A percentile compares a stretch with the other conserved stretches of the same genome.
Evolutionary conservation across 148 eudicot genomes (phyloP).

Genomic region (Cornus controversa): DNA sequence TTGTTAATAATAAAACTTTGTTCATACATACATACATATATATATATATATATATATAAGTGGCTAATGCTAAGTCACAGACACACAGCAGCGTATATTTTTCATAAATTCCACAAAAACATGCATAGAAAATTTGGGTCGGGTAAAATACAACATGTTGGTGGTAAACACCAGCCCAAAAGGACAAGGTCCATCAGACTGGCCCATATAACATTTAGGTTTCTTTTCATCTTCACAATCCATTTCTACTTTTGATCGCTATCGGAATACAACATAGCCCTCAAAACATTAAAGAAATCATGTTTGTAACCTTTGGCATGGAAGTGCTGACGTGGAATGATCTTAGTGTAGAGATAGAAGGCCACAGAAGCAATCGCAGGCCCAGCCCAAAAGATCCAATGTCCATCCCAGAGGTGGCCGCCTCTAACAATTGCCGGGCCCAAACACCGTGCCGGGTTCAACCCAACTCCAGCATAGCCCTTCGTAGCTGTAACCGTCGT

Average conservation of each 20-base stretch:
- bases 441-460: slow-evolving; percentile 52
- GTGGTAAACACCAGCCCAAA: no score
- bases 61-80: no score
- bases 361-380: slow-evolving; percentile 16
- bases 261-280: neutral
- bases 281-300: slow-evolving; percentile 5
- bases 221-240: neutral
- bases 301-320: slow-evolving; percentile 1
- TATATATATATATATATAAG: no score
- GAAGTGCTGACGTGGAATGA: slow-evolving; percentile 6
- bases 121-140: no score
- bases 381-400: slow-evolving; percentile 51
- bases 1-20: no score
- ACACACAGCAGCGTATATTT: no score
- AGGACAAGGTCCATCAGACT: no score
- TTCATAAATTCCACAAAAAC: no score
- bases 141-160: no score
- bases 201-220: no score
- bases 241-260: no score
- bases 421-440: slow-evolving; percentile 48
- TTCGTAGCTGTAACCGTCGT: slow-evolving; percentile 30
- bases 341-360: neutral
- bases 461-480: slow-evolving; percentile 46
- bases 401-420: slow-evolving; percentile 48
- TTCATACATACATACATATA: no score